Base-by-base conservation (phyloP, 768 basidiomycete species). In the Pluteus cervinus region DNA sequence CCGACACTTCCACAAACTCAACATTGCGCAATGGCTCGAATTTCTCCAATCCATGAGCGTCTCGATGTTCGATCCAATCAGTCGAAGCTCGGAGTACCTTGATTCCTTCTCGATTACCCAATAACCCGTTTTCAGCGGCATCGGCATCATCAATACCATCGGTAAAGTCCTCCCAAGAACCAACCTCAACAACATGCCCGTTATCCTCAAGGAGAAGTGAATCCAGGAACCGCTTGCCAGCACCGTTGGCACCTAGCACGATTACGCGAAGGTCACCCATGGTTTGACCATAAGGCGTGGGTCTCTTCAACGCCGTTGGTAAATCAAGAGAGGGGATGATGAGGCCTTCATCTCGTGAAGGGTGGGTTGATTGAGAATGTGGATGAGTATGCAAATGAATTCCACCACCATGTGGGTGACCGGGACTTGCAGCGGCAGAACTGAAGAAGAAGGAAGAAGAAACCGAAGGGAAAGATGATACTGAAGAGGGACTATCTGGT, bases 371-470 rank as follows among this genome's bases (percentile, higher is more conserved):
- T 30, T 26, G 35, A 18, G 61, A 61, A 14, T 65, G 68, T 14
- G 61, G 51, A 36, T 65, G 65, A 0, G 61, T 56, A 35, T 65
- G 68, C 1, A 66, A 71, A 17, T 55, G 42, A 3, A 62, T 58
- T 9, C 64, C 64, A 15, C 64, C 55, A 22, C n/a, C n/a, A n/a
- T 69, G 68, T 0, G 64, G 59, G 33, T 74, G 78, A 0, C 73
- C 76, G 2, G 77, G 82, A 44, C 79, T 81, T 1, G 75, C 75
- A 9, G 79, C 79, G 0, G 73, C 78, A 7, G 82, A 85, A 22
- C 81, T 83, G 62, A 83, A 85, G 62, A 86, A 82, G 67, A 84
- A 84, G 1, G 80, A 81, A 2, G 80, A 83, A 12, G 77, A 73
- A 9, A 83, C 75, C 1, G 81, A 83, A 1, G 83, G 83, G 3